Base-by-base conservation (phyloP, 1,284 basidiomycete genomes). In the Tilletiopsis washingtonensis region DNA sequence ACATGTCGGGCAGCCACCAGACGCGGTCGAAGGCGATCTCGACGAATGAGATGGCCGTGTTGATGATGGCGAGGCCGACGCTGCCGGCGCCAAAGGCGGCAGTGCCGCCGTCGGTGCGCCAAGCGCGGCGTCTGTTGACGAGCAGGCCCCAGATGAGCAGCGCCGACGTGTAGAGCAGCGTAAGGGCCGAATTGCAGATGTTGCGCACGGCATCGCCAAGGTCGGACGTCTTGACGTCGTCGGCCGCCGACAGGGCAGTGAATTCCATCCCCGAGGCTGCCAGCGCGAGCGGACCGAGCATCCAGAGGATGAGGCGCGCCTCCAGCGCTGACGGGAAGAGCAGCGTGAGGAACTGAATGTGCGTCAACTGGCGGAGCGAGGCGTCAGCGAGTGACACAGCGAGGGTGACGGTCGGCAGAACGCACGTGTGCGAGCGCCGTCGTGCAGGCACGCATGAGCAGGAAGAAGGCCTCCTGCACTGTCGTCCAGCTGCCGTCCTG, bases 281-380 rank as follows among this genome's bases (percentile, higher is more conserved):
- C 54, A 97, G 75, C 1, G 91, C 91, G 11, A 98, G 79, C 0
- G 93, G 93, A 5, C 86, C 88, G 11, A 97, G 81, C 32, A 94
- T 79, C 57, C 82, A 78, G 64, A 91, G 84, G 53, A 99, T 93
- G 43, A 99, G 81, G 20, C 85, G 79, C 3, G 82, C 84, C 75
- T 98, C 94, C 32, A 93, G 81, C n/a, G 81, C 78, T 4, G 94
- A 97, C 1, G 93, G 93, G 71, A 89, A 99, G 17, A 99, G 80
- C 4, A 98, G 81, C 2, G 93, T 94, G 49, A 99, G 79, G 75
- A 97, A 97, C 74, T 98, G 94, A 48, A 99, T 96, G 75, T 98
- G 91, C 0, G 93, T 94, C 53, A 90, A 85, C 88, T 94, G 70
- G 4, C 7, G 17, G 45, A 32, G 19, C 15, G 45, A 21, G 27